These are phyloP conservation scores for Achlya hypogyna DNA, from an alignment of 352 stramenopile genomes.

Conservation along the genomic window DNA sequence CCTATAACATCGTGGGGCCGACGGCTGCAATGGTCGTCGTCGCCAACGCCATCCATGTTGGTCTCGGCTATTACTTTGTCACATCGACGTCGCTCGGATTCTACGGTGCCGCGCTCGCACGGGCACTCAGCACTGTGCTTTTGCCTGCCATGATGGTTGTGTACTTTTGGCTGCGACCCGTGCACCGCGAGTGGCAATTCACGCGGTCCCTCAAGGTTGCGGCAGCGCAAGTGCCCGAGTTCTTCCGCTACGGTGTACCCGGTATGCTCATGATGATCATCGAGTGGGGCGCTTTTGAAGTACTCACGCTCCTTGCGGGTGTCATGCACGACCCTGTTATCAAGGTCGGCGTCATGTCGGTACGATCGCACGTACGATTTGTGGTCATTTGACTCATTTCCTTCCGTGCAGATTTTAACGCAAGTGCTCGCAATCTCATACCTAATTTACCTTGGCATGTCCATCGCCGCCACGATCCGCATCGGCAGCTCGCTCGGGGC, in stretches of 20 bases:
- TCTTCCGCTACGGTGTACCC: conserved; percentile 40
- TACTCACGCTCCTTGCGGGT: conserved; percentile 54
- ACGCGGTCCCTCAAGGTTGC: conserved; percentile 48
- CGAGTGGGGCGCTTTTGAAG: conserved; percentile 70
- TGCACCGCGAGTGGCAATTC: conserved; percentile 42
- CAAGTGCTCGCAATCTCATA: conserved; percentile 59
- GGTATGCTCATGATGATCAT: conserved; percentile 48
- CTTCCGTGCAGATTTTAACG: conserved; percentile 32
- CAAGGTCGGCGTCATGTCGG: conserved; percentile 51
- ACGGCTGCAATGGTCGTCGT: conserved; percentile 69
- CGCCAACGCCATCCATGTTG: conserved; percentile 65
- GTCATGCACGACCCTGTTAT: conserved; percentile 44
- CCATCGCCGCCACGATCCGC: conserved; percentile 51
- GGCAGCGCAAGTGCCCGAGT: conserved; percentile 25
- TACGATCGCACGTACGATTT: no score
- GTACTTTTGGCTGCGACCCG: conserved; percentile 47
- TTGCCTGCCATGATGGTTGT: conserved; percentile 50
- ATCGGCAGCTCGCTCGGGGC: conserved; percentile 65
- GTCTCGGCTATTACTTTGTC: conserved; percentile 71
- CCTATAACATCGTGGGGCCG: conserved; percentile 67
- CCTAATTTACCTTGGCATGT: conserved; percentile 65
- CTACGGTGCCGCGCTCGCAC: conserved; percentile 62
- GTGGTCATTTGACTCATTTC: not conserved
- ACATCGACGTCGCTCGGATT: conserved; percentile 68
- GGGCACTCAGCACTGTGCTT: conserved; percentile 41